Evolutionary conservation across 1,284 basidiomycete species (phyloP).

Genomic region (Sporisorium sorghi): DNA sequence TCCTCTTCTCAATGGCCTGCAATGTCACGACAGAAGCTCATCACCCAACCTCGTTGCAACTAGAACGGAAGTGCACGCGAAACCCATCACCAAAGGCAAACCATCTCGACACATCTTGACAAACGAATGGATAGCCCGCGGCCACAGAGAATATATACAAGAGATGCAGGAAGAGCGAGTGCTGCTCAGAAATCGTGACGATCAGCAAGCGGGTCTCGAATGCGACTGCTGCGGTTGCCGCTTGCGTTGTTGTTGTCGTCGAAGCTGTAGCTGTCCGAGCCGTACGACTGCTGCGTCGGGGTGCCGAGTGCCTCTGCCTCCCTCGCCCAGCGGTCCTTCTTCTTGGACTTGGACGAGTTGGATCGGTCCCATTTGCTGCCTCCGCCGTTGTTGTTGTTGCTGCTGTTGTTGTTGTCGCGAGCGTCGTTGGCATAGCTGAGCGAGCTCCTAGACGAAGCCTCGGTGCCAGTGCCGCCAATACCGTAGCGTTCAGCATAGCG

Average conservation of each 20-base stretch:
- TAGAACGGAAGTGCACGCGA: slow-evolving; percentile 2
- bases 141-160: background rate
- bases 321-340: slow-evolving; percentile 55
- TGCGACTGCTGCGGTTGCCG: slow-evolving; percentile 36
- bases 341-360: slow-evolving; percentile 40
- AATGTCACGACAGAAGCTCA: too few species aligned
- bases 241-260: slow-evolving; percentile 20
- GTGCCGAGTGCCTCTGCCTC: slow-evolving; percentile 48
- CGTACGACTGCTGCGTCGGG: slow-evolving; percentile 31
- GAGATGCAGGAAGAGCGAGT: background rate
- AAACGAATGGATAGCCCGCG: background rate
- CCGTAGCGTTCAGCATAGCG: slow-evolving; percentile 54
- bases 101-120: background rate
- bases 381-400: slow-evolving; percentile 10
- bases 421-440: slow-evolving; percentile 41
- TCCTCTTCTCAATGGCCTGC: too few species aligned
- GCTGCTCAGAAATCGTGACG: slow-evolving; percentile 45
- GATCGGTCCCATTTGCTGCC: slow-evolving; percentile 41
- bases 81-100: background rate
- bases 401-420: slow-evolving; percentile 11
- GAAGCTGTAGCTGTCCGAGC: slow-evolving; percentile 39
- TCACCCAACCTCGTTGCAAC: too few species aligned
- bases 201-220: slow-evolving; percentile 46
- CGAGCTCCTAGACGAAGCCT: slow-evolving; percentile 46
- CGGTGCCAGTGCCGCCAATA: slow-evolving; percentile 27